Evolutionary conservation across 2,329 filamentous ascomycete genomes (phyloP).

Genomic region (Stagonosporopsis cucurbitacearum): DNA sequence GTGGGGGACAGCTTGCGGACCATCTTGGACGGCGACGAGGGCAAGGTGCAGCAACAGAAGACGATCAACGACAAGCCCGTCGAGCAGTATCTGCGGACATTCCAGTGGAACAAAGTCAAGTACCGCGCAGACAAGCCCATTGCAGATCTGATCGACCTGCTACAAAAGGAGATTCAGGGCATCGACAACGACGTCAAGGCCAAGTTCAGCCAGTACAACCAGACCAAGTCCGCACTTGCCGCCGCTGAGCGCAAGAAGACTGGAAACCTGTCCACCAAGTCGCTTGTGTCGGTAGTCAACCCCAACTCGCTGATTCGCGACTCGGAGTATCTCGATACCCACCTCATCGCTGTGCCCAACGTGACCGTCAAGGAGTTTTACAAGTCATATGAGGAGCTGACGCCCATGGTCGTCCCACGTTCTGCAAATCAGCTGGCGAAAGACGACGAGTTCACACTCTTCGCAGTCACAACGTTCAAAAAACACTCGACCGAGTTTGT

Average conservation of each 20-base stretch:
- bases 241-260: slow-evolving; percentile 86
- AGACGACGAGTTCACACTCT: slow-evolving; percentile 89
- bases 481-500: slow-evolving; percentile 87
- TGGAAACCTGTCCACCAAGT: slow-evolving; percentile 93
- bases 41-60: slow-evolving; percentile 84
- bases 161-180: slow-evolving; percentile 92
- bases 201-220: slow-evolving; percentile 94
- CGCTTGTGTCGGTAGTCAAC: slow-evolving; percentile 85
- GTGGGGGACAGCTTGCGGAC: slow-evolving; percentile 84
- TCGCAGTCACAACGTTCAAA: slow-evolving; percentile 90
- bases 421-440: slow-evolving; percentile 80
- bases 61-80: slow-evolving; percentile 96
- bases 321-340: slow-evolving; percentile 96
- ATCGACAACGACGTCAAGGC: slow-evolving; percentile 96
- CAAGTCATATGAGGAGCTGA: slow-evolving; percentile 84
- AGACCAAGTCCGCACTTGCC: slow-evolving; percentile 83
- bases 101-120: slow-evolving; percentile 97
- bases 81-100: slow-evolving; percentile 87
- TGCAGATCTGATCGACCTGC: slow-evolving; percentile 80
- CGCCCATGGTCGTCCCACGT: slow-evolving; percentile 91
- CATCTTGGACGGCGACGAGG: slow-evolving; percentile 83
- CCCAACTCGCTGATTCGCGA: slow-evolving; percentile 76
- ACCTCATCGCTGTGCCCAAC: slow-evolving; percentile 86
- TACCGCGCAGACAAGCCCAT: slow-evolving; percentile 93
- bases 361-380: slow-evolving; percentile 86